Conservation (phyloP, 495 filamentous ascomycete genomes). For the Aspergillus diversus region DNA sequence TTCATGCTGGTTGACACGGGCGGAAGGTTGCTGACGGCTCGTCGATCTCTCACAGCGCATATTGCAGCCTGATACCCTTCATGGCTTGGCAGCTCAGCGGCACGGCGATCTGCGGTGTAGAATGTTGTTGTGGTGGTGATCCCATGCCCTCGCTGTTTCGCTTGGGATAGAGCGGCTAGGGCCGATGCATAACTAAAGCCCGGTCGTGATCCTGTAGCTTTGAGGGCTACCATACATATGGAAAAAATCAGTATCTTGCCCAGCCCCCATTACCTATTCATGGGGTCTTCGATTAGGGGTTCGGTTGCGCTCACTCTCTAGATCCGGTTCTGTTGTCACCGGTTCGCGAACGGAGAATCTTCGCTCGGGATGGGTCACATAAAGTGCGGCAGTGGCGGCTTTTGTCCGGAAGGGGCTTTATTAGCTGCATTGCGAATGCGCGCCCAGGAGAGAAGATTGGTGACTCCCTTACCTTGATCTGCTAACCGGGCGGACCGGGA, state of each 20-base stretch:
- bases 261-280: neutral
- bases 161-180: constrained; percentile 74
- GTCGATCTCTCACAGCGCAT: constrained; percentile 65
- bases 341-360: constrained; percentile 41
- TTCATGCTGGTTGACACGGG: constrained; percentile 12
- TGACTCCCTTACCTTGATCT: constrained; percentile 44
- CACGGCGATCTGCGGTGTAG: constrained; percentile 68
- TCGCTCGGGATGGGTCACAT: constrained; percentile 51
- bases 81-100: constrained; percentile 57
- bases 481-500: constrained; percentile 40
- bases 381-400: constrained; percentile 59
- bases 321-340: constrained; percentile 26
- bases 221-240: constrained; percentile 62
- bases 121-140: constrained; percentile 61
- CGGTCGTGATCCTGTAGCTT: constrained; percentile 64
- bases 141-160: constrained; percentile 63
- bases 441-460: constrained; percentile 1
- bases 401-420: neutral
- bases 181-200: constrained; percentile 73
- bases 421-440: constrained; percentile 6
- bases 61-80: constrained; percentile 75
- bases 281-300: constrained; percentile 21
- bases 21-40: constrained; percentile 22
- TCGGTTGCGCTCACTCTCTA: constrained; percentile 29
- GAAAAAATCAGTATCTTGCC: constrained; percentile 16